Evolutionary conservation across 1,284 basidiomycete species (phyloP), one percentile per base, ranked within the genome.

Genomic region (Apiotrichum montevideense): DNA sequence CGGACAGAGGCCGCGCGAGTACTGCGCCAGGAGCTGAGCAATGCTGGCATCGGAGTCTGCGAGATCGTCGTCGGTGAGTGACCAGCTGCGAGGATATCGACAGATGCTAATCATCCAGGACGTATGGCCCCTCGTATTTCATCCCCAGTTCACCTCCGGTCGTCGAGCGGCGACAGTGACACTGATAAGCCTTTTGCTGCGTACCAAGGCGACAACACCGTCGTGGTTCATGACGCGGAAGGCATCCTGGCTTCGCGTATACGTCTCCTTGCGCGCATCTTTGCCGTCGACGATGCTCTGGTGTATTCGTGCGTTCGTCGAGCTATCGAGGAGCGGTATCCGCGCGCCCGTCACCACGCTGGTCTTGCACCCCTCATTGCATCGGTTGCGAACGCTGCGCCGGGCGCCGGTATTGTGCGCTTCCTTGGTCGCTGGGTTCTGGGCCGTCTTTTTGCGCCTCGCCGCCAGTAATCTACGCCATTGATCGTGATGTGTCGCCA

Each of bases 221-320:
- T 14, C 58, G 33, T 42, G 14, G 37, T 32, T 6, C 3, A 33
- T 35, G 33, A 41, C n/a, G 11, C 39, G 1, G 55, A 55, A 41
- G 47, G 51, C n/a, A 46, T 40, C 2, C 56, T 69, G 33, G 46
- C 60, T 1, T 61, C 62, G n/a, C 65, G 65, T 9, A 50, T 70
- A 10, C 59, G 63, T 29, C 57, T 68, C 3, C 55, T 74, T 4
- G 62, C 65, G 2, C 64, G 65, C 6, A 57, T 72, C 32, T 74
- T 67, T 55, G 72, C 70, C 14, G 72, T 74, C 35, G 72, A 74
- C 59, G 69, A 74, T 37, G 72, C 69, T 10, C 65, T 74, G 15
- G 63, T 74, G 34, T 72, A 66, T 60, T 69, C 70, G 29, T 66
- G 68, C 14, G 70, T 74, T 33, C 57, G 68, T 45, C 61, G 69